Conservation (phyloP, 208 protist genomes). For the Phytomonas sp. region DNA sequence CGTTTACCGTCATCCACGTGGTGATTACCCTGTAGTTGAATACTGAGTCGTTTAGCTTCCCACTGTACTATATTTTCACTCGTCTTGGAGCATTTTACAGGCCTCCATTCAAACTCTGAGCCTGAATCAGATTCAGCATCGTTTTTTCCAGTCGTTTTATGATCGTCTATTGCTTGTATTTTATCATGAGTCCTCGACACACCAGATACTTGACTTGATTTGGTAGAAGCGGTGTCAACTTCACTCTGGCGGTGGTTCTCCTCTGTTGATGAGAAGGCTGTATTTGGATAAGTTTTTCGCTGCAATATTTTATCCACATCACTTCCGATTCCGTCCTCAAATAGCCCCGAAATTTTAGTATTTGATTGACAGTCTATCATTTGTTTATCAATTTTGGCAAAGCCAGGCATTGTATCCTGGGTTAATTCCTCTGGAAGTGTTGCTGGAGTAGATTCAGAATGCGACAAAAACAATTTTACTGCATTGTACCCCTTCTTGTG, state of each 20-base stretch:
- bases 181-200: background rate
- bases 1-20: background rate
- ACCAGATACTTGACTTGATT: background rate
- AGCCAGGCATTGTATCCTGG: background rate
- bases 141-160: background rate
- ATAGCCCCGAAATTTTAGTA: background rate
- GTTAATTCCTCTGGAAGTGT: background rate
- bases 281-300: background rate
- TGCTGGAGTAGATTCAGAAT: background rate
- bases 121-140: background rate
- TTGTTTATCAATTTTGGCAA: background rate
- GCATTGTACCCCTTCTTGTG: background rate
- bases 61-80: background rate
- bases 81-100: background rate
- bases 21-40: background rate
- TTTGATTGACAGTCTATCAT: background rate
- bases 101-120: background rate
- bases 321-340: background rate
- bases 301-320: background rate
- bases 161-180: background rate
- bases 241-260: background rate
- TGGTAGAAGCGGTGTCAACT: background rate
- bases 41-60: background rate
- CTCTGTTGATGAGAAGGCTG: background rate
- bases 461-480: background rate